phyloP scores from a whole-genome alignment of 345 rosid genomes.

The Moricandia moricandioides region DNA sequence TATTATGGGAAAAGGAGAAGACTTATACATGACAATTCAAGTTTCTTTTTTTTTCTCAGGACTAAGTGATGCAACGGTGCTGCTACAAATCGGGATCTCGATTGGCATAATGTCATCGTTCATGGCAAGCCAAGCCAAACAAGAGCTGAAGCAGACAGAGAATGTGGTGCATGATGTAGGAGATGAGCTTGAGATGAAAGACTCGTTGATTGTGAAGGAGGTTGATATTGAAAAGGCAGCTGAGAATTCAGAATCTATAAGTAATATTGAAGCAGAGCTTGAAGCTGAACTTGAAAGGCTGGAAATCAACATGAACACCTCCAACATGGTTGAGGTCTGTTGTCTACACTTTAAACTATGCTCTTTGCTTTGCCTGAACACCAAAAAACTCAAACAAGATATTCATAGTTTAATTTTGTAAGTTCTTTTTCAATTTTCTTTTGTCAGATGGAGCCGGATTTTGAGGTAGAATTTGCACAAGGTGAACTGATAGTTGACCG shows the following conservation, averaged over 20 bases:
- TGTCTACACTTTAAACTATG: background rate
- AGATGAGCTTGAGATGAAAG: constrained; percentile 86
- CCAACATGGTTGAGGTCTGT: constrained; percentile 56
- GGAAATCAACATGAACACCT: constrained; percentile 59
- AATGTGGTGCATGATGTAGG: constrained; percentile 85
- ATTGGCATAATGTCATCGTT: constrained; percentile 62
- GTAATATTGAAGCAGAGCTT: constrained; percentile 91
- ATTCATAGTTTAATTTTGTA: constrained; percentile 3
- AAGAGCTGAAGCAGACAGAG: constrained; percentile 63
- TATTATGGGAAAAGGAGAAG: background rate
- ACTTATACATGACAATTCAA: background rate
- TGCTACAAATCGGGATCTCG: constrained; percentile 70
- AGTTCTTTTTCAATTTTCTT: background rate
- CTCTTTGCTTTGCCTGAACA: constrained; percentile 3
- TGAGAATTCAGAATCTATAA: constrained; percentile 49
- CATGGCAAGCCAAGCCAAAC: constrained; percentile 52
- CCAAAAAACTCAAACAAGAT: background rate
- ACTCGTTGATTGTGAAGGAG: constrained; percentile 30
- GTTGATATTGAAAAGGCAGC: constrained; percentile 43
- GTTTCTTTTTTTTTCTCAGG: constrained; percentile 39
- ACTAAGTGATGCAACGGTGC: constrained; percentile 40
- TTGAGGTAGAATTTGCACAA: constrained; percentile 55
- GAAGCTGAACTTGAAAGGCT: constrained; percentile 94
- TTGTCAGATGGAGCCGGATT: constrained; percentile 62
- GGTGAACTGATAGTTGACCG: constrained; percentile 52